These are phyloP conservation scores for Alternaria hordeiaustralica DNA, from an alignment of 2,329 filamentous ascomycete species.

Conservation along the genomic window DNA sequence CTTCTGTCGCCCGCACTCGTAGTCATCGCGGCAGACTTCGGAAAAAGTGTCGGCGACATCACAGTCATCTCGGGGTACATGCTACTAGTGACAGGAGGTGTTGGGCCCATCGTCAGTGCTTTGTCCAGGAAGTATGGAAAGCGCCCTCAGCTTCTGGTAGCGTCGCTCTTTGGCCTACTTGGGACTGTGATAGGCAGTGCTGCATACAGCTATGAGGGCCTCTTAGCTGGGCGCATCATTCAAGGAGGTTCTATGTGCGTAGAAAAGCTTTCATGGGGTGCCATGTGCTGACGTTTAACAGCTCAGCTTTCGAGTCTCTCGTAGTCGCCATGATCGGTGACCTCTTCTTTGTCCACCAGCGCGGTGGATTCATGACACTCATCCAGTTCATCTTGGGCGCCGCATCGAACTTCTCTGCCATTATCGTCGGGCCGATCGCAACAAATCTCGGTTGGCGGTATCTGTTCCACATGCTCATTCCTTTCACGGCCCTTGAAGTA, in stretches of 20 bases:
- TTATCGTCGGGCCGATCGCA: conserved; percentile 46
- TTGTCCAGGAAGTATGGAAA: conserved; percentile 45
- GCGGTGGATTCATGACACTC: conserved; percentile 42
- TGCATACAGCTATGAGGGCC: conserved; percentile 35
- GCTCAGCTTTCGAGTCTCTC: conserved; percentile 45
- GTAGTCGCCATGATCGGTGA: conserved; percentile 47
- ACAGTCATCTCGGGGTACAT: conserved; percentile 49
- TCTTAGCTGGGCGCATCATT: conserved; percentile 42
- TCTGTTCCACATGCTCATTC: conserved; percentile 57
- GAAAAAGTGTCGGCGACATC: conserved; percentile 36
- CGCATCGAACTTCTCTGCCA: conserved; percentile 45
- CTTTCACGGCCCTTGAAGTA: conserved; percentile 54
- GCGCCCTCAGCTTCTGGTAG: conserved; percentile 39
- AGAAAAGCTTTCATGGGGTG: not conserved
- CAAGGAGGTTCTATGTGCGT: conserved; percentile 37
- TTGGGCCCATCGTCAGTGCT: conserved; percentile 44
- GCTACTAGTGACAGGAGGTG: conserved; percentile 42
- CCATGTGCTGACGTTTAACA: conserved; percentile 25
- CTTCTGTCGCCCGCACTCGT: conserved; percentile 46
- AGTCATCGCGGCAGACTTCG: conserved; percentile 40
- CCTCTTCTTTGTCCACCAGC: conserved; percentile 47
- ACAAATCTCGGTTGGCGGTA: conserved; percentile 47
- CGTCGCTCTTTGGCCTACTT: conserved; percentile 37
- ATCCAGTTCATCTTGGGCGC: conserved; percentile 47
- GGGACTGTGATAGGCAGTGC: conserved; percentile 39